Evolutionary conservation across 2,329 filamentous ascomycete genomes (phyloP).

Genomic region (Seiridium unicorne): DNA sequence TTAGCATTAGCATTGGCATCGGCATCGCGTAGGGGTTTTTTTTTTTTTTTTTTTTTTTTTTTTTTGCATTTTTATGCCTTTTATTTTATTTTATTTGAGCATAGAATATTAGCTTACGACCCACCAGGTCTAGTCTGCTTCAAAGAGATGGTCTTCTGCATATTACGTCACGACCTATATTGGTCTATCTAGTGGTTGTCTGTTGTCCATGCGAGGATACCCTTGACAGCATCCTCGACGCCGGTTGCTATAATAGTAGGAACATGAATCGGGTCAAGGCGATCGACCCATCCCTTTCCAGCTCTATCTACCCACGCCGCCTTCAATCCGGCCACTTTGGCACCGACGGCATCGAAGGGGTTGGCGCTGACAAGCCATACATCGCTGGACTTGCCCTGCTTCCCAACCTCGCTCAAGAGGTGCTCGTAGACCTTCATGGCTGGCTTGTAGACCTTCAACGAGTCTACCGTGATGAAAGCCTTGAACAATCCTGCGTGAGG

Average conservation of each 20-base stretch:
- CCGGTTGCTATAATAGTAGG: constrained; percentile 55
- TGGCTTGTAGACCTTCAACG: constrained; percentile 63
- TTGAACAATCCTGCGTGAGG: constrained; percentile 46
- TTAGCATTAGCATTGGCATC: neutral
- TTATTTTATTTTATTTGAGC: neutral
- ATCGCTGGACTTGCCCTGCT: constrained; percentile 39
- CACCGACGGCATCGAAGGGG: constrained; percentile 70
- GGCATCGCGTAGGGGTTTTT: neutral
- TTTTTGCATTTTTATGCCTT: neutral
- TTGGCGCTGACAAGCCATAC: constrained; percentile 73
- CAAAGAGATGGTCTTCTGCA: too few relatives aligned
- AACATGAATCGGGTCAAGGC: constrained; percentile 43
- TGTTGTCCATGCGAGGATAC: constrained; percentile 22
- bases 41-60: neutral
- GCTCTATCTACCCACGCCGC: constrained; percentile 66
- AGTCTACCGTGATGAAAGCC: constrained; percentile 61
- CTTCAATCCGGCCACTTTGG: constrained; percentile 58
- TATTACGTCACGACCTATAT: neutral
- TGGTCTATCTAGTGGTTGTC: neutral
- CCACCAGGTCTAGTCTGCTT: neutral
- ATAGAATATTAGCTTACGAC: too few relatives aligned
- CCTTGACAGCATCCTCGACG: constrained; percentile 55
- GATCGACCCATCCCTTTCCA: constrained; percentile 65
- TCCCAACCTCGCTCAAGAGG: constrained; percentile 50
- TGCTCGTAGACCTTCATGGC: constrained; percentile 60